Percentiles rank a stretch among this genome's conserved stretches.
These are phyloP conservation scores for Colletotrichum ledebouriae DNA, from an alignment of 2,329 filamentous ascomycete species.

Conservation along the genomic window DNA sequence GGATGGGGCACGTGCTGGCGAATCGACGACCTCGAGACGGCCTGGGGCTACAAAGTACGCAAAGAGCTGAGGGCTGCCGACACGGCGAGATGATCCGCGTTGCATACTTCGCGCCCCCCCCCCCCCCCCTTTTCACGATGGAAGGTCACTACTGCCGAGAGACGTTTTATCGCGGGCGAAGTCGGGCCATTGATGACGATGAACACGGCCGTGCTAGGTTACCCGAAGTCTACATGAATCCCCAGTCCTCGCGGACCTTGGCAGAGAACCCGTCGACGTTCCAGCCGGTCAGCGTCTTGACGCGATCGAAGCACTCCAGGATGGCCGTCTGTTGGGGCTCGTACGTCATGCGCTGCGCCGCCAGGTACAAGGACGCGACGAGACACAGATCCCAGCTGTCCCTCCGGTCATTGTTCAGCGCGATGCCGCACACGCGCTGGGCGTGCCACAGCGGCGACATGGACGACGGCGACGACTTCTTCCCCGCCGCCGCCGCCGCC, in stretches of 20 bases:
- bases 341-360: slow-evolving; percentile 62
- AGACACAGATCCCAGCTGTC: slow-evolving; percentile 63
- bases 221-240: slow-evolving; percentile 1
- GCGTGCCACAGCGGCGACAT: slow-evolving; percentile 63
- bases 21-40: slow-evolving; percentile 63
- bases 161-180: too few relatives aligned
- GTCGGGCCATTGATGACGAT: too few relatives aligned
- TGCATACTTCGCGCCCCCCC: neutral
- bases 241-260: slow-evolving; percentile 49
- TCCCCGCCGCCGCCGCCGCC: slow-evolving; percentile 47
- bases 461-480: slow-evolving; percentile 27
- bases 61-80: slow-evolving; percentile 28
- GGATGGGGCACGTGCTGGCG: slow-evolving; percentile 68
- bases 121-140: neutral
- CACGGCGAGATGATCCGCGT: slow-evolving; percentile 6
- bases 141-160: neutral
- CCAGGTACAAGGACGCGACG: slow-evolving; percentile 60
- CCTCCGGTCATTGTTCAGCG: slow-evolving; percentile 59
- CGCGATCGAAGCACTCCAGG: slow-evolving; percentile 54
- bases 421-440: slow-evolving; percentile 63
- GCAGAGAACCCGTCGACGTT: slow-evolving; percentile 46
- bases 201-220: neutral
- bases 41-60: slow-evolving; percentile 54
- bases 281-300: slow-evolving; percentile 59
- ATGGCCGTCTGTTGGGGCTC: slow-evolving; percentile 60